Evolutionary conservation across 1,284 basidiomycete species (phyloP).

Genomic region (Tremellales sp.): DNA sequence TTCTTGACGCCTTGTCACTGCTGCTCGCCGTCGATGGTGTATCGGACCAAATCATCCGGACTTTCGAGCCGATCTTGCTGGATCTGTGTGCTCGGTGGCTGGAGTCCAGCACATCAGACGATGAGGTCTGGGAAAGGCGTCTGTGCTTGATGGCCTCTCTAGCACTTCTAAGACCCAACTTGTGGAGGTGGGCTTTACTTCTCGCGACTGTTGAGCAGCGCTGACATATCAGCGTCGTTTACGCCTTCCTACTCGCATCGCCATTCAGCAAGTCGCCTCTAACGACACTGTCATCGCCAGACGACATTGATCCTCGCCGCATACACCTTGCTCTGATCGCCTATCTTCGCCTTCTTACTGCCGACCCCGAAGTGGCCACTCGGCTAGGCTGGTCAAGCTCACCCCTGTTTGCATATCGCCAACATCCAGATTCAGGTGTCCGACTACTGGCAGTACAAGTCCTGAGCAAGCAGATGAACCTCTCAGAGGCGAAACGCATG

Average conservation of each 20-base stretch:
- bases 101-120: constrained; percentile 5
- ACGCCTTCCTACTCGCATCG: constrained; percentile 49
- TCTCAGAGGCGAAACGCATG: constrained; percentile 69
- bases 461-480: constrained; percentile 66
- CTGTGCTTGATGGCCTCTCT: constrained; percentile 29
- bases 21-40: constrained; percentile 18
- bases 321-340: constrained; percentile 68
- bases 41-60: constrained; percentile 18
- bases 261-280: constrained; percentile 32
- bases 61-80: constrained; percentile 35
- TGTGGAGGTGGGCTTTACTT: constrained; percentile 38
- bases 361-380: constrained; percentile 63
- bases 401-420: constrained; percentile 48
- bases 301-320: constrained; percentile 47
- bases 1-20: constrained; percentile 25
- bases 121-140: constrained; percentile 30
- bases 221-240: constrained; percentile 14
- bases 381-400: constrained; percentile 63
- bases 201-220: background rate
- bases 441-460: constrained; percentile 70
- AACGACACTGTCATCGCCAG: constrained; percentile 47
- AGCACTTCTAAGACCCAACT: constrained; percentile 28
- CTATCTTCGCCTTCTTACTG: constrained; percentile 71
- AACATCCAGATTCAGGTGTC: constrained; percentile 60
- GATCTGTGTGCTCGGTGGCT: constrained; percentile 43